Evolutionary conservation across 1,139 yeast species (phyloP).

Genomic region (Pichia sp.): DNA sequence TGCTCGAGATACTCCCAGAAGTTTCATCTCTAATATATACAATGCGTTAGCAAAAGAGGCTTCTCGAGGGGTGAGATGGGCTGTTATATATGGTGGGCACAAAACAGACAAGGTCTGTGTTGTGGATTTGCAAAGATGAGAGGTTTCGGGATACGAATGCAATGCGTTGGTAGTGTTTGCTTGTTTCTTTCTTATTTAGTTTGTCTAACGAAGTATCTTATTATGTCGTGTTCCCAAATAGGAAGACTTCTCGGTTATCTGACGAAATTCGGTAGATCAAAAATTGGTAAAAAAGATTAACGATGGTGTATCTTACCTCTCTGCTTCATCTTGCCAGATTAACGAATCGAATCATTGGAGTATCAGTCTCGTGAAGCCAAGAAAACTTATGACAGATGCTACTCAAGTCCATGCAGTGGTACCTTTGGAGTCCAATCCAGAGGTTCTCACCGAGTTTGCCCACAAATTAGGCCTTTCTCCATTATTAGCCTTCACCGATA

Average conservation of each 20-base stretch:
- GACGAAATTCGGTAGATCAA: too few relatives aligned
- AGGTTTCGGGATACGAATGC: too few relatives aligned
- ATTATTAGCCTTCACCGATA: slow-evolving; percentile 66
- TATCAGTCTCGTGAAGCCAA: neutral
- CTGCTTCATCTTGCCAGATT: too few relatives aligned
- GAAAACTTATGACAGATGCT: neutral
- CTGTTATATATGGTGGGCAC: slow-evolving; percentile 68
- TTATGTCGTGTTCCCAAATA: too few relatives aligned
- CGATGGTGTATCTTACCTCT: too few relatives aligned
- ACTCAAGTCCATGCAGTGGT: slow-evolving; percentile 46
- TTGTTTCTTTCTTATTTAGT: too few relatives aligned
- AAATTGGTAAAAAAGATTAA: too few relatives aligned
- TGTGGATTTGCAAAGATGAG: slow-evolving; percentile 59
- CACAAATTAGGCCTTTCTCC: slow-evolving; percentile 63
- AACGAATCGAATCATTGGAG: too few relatives aligned
- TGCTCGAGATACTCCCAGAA: slow-evolving; percentile 63
- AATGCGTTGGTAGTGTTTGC: too few relatives aligned
- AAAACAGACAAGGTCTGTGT: slow-evolving; percentile 69
- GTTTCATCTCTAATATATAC: slow-evolving; percentile 71
- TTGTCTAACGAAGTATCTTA: too few relatives aligned
- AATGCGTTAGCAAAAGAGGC: slow-evolving; percentile 70
- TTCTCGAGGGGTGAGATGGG: slow-evolving; percentile 67
- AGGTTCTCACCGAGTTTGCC: slow-evolving; percentile 71
- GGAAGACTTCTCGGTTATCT: too few relatives aligned
- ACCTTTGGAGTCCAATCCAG: slow-evolving; percentile 90